Percentiles rank a stretch among this genome's conserved stretches.
Conservation (phyloP, 192 early-diverging fungal species). For the Rhizophagus clarus region DNA sequence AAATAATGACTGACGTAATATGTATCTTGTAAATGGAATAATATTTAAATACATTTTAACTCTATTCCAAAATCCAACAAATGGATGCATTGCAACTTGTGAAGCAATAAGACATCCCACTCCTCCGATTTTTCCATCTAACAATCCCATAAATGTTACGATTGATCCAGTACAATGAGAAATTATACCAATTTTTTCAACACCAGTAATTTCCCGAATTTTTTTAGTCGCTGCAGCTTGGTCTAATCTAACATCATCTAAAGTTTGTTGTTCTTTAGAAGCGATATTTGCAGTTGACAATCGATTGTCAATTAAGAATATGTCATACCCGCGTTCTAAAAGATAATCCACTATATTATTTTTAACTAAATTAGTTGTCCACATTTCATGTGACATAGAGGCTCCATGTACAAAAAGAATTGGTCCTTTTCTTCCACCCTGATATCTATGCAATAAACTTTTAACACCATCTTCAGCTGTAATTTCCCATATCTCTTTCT, state of each 20-base stretch:
- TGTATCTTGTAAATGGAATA: background rate
- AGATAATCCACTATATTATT: slow-evolving; percentile 48
- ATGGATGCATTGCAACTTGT: slow-evolving; percentile 34
- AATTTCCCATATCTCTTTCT: slow-evolving; percentile 33
- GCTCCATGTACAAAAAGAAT: slow-evolving; percentile 51
- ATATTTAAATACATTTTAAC: slow-evolving; percentile 4
- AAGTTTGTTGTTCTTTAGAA: slow-evolving; percentile 36
- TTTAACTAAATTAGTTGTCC: slow-evolving; percentile 41
- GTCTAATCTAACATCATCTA: slow-evolving; percentile 38
- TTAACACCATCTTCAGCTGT: slow-evolving; percentile 40
- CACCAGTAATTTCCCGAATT: slow-evolving; percentile 37
- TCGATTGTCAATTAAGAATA: slow-evolving; percentile 47
- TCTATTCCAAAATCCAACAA: background rate
- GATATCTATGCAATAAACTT: slow-evolving; percentile 39
- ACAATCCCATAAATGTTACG: slow-evolving; percentile 43
- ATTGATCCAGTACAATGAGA: slow-evolving; percentile 48
- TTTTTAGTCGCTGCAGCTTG: slow-evolving; percentile 42
- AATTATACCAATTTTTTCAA: slow-evolving; percentile 45
- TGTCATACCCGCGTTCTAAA: slow-evolving; percentile 44
- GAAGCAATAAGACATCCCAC: slow-evolving; percentile 43
- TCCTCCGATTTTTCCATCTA: slow-evolving; percentile 44
- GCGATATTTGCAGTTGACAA: slow-evolving; percentile 34
- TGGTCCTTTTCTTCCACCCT: slow-evolving; percentile 38
- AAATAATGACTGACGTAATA: slow-evolving; percentile 11
- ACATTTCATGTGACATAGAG: slow-evolving; percentile 41